Percentiles rank a stretch among this genome's conserved stretches.
These are phyloP conservation scores for Neophaeococcomyces aloes DNA, from an alignment of 2,329 filamentous ascomycete genomes.

Conservation along the genomic window DNA sequence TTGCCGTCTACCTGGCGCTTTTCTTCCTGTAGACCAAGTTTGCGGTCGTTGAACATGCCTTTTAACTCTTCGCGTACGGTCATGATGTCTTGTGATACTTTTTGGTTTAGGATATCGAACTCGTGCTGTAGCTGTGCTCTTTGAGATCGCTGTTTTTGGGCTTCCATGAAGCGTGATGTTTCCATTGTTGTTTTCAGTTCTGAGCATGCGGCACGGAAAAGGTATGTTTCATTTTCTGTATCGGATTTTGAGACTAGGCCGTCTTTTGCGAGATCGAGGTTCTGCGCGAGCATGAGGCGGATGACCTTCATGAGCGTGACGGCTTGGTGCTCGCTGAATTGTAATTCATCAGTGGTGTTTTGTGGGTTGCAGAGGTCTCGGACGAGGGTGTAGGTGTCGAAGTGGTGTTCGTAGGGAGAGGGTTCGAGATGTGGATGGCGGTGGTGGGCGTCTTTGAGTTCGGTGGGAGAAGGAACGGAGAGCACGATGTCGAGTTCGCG, in stretches of 20 bases:
- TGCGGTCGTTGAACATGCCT: slow-evolving; percentile 90
- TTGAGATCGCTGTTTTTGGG: slow-evolving; percentile 73
- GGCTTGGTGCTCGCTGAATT: slow-evolving; percentile 64
- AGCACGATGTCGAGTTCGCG: slow-evolving; percentile 31
- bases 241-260: slow-evolving; percentile 81
- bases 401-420: slow-evolving; percentile 83
- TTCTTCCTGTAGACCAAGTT: slow-evolving; percentile 82
- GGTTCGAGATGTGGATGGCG: slow-evolving; percentile 44
- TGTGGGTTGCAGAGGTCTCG: slow-evolving; percentile 48
- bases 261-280: slow-evolving; percentile 69
- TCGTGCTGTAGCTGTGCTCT: slow-evolving; percentile 83
- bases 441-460: slow-evolving; percentile 17
- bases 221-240: slow-evolving; percentile 87
- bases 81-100: slow-evolving; percentile 69
- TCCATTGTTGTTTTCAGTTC: slow-evolving; percentile 81
- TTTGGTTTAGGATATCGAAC: slow-evolving; percentile 81
- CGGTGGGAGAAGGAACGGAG: slow-evolving; percentile 31
- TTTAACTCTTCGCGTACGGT: slow-evolving; percentile 83
- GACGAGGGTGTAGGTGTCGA: slow-evolving; percentile 86
- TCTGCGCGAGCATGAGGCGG: slow-evolving; percentile 61
- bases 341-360: slow-evolving; percentile 41
- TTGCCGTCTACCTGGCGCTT: slow-evolving; percentile 74
- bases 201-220: slow-evolving; percentile 87
- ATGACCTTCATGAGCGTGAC: slow-evolving; percentile 89
- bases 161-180: slow-evolving; percentile 62